Evolutionary conservation across 2,329 filamentous ascomycete species (phyloP).

Genomic region (Alternaria angustiovoidea): DNA sequence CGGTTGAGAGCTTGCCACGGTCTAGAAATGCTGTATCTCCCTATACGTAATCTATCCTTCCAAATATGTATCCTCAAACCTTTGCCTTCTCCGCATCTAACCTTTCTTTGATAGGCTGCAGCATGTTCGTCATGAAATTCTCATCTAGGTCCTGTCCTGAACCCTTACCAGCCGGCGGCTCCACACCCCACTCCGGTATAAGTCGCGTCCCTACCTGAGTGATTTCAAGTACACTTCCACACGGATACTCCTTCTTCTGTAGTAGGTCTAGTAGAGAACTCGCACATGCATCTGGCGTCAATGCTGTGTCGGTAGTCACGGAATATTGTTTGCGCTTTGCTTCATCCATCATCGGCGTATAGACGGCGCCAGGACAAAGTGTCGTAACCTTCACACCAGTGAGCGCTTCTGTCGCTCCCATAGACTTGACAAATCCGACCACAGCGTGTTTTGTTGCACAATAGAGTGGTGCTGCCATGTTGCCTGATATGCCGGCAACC

Average conservation of each 20-base stretch:
- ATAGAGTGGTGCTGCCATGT: slow-evolving; percentile 39
- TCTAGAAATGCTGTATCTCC: background rate
- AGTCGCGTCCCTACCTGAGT: slow-evolving; percentile 27
- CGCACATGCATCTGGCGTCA: slow-evolving; percentile 36
- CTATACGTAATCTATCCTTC: background rate
- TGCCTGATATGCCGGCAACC: slow-evolving; percentile 35
- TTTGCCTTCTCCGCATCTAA: slow-evolving; percentile 30
- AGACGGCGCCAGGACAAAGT: slow-evolving; percentile 37
- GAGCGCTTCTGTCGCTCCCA: slow-evolving; percentile 34
- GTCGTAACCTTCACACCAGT: slow-evolving; percentile 43
- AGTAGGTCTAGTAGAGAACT: slow-evolving; percentile 31
- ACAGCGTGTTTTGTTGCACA: slow-evolving; percentile 45
- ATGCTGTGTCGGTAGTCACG: slow-evolving; percentile 11
- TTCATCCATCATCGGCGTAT: slow-evolving; percentile 37
- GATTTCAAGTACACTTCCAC: slow-evolving; percentile 37
- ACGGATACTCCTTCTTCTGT: slow-evolving; percentile 40
- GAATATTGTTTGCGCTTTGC: slow-evolving; percentile 36
- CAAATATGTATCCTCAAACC: slow-evolving; percentile 7
- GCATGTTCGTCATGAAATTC: slow-evolving; percentile 25
- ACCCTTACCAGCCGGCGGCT: slow-evolving; percentile 29
- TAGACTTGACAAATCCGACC: slow-evolving; percentile 42
- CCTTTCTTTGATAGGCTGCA: slow-evolving; percentile 31
- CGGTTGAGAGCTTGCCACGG: background rate
- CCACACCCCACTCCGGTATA: slow-evolving; percentile 41
- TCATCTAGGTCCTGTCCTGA: slow-evolving; percentile 29